These are phyloP conservation scores for Crepidotus variabilis DNA, from an alignment of 768 basidiomycete species.

Conservation along the genomic window DNA sequence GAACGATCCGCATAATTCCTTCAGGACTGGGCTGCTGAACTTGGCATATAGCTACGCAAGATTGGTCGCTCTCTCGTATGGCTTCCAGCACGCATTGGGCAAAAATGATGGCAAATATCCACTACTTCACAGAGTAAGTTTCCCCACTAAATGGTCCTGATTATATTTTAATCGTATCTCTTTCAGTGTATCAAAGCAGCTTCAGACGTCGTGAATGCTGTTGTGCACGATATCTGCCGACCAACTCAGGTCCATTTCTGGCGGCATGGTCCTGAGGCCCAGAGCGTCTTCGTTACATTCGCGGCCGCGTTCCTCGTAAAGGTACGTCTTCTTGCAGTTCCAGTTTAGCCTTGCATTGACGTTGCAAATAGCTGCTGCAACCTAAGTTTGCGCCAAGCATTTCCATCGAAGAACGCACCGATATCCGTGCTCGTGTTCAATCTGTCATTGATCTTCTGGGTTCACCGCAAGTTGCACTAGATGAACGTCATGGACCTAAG, in stretches of 20 bases:
- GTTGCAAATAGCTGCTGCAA: constrained; percentile 58
- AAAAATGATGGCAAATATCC: constrained; percentile 53
- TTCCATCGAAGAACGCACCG: constrained; percentile 49
- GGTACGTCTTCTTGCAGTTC: constrained; percentile 30
- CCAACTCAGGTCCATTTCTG: constrained; percentile 53
- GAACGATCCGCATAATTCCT: constrained; percentile 50
- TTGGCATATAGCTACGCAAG: constrained; percentile 67
- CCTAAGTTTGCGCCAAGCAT: constrained; percentile 68
- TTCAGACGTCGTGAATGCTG: constrained; percentile 56
- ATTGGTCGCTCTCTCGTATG: constrained; percentile 67
- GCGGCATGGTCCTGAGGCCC: constrained; percentile 75
- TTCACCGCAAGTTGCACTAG: constrained; percentile 69
- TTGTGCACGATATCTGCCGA: constrained; percentile 54
- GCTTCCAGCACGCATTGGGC: constrained; percentile 72
- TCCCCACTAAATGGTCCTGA: neutral
- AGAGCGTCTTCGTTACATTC: constrained; percentile 77
- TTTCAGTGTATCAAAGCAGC: constrained; percentile 65
- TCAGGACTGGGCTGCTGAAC: constrained; percentile 58
- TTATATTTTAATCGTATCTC: constrained; percentile 4
- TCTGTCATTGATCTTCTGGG: constrained; percentile 64
- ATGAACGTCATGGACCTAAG: constrained; percentile 78
- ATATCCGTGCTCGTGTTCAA: constrained; percentile 63
- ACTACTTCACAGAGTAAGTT: constrained; percentile 60
- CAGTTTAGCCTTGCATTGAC: neutral
- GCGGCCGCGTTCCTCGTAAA: constrained; percentile 83